Evolutionary conservation across 78 protist genomes (phyloP), one percentile per base, ranked within the genome.

Genomic region (Guillardia theta): DNA sequence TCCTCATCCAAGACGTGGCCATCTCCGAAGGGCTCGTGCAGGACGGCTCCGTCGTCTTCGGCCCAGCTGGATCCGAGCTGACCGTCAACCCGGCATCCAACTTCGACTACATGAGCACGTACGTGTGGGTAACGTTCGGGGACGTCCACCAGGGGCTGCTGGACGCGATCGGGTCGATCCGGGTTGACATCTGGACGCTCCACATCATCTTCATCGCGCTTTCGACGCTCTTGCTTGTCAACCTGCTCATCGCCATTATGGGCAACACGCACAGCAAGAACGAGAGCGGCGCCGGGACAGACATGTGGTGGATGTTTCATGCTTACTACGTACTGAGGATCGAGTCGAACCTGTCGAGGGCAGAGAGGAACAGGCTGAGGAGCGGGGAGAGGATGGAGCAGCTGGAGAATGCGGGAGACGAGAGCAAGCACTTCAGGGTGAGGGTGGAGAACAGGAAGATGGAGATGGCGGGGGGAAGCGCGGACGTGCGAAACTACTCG

Each of bases 241-340:
- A 43, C 50, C 48, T 78, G 41, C 18, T 78, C 90, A 43, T 78
- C 30, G 90, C 90, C 48, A 44, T 78, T 27, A 78, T 78, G 90
- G 90, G 90, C 53, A 4, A 43, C 33, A 78, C 90, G 33, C 33
- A 24, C 48, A 0, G 53, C n/a, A 18, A 8, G 1, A 48, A 78
- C 24, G 44, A n/a, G 37, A 1, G 6, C 50, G 6, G 44, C 24
- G 45, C n/a, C 0, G 83, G 83, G 41, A 15, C 36, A 22, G 6
- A 36, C 83, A 70, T 22, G 83, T 70, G 83, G 83, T 70, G 83
- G 83, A 70, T 70, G 83, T 12, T 33, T 43, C 83, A 18, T 4
- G 83, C 83, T 18, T 0, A 1, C 4, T 4, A 36, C 41, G 41
- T 70, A 15, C 83, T 70, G 36, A 36, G 83, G n/a, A 36, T 24